These are phyloP conservation scores for Auxenochlorella pyrenoidosa DNA, from an alignment of 139 green algal genomes.

Conservation along the genomic window DNA sequence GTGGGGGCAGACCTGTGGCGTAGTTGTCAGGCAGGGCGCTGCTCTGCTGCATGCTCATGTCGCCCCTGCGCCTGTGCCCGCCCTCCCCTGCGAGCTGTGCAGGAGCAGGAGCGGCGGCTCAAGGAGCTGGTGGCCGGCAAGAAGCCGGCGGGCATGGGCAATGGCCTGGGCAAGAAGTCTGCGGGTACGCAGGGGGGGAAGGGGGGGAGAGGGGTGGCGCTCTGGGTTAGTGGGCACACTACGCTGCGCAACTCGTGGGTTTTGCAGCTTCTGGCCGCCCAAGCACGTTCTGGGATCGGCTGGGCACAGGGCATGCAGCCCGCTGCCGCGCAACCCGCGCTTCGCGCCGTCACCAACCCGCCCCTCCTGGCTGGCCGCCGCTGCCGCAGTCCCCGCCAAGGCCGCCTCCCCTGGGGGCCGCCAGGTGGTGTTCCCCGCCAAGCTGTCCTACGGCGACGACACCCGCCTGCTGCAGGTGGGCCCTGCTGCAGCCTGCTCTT, in stretches of 20 bases:
- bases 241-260: too few species aligned
- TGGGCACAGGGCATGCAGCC: too few species aligned
- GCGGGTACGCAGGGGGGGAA: background rate
- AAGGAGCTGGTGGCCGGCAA: constrained; percentile 70
- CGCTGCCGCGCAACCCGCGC: too few species aligned
- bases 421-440: constrained; percentile 58
- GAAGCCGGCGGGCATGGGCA: constrained; percentile 40
- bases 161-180: constrained; percentile 42
- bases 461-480: constrained; percentile 63
- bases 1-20: too few species aligned
- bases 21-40: too few species aligned
- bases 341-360: background rate
- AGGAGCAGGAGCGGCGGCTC: constrained; percentile 77
- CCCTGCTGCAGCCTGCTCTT: background rate
- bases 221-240: too few species aligned
- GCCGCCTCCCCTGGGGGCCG: constrained; percentile 10
- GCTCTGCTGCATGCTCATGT: too few species aligned
- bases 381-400: constrained; percentile 32
- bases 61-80: too few species aligned
- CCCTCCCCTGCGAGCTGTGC: too few species aligned
- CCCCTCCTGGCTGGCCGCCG: background rate
- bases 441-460: constrained; percentile 77
- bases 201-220: too few species aligned
- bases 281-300: too few species aligned
- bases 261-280: too few species aligned